Evolutionary conservation across 1,284 basidiomycete species (phyloP), one percentile per base, ranked within the genome.

Genomic region (Tremellales sp.): DNA sequence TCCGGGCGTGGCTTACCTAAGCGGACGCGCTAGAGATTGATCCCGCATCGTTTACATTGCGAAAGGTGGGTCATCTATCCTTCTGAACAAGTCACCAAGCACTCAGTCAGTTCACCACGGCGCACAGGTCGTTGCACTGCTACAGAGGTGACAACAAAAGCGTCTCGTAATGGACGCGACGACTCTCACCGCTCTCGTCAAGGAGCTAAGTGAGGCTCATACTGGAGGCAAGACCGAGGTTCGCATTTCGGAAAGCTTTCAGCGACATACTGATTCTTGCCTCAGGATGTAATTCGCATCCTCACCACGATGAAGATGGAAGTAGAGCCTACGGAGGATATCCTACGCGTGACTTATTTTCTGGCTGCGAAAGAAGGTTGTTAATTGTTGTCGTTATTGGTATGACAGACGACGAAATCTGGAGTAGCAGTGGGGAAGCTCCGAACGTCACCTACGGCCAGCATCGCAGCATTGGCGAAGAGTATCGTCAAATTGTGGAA

Each of bases 401-500:
- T 13, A 25, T 14, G 5, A 10, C 38, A 63, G 61, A 50, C 60
- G 70, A 91, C 88, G 63, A 91, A 88, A 74, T 88, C 87, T 4
- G 93, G 93, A 50, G 77, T 95, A 10, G 87, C 90, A 0, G 87
- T 97, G 3, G 92, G 91, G 41, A 97, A 95, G 75, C 77, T 97
- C 22, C 81, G 93, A 37, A 78, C 79, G 25, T 82, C 91, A 66
- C 71, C 80, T 0, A 77, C 82, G 16, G 85, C 86, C 60, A 78
- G 81, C 18, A 81, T 97, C 3, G 72, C 87, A 3, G 84, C 88
- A 48, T 75, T 90, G 3, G 89, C 94, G 12, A 97, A 97, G 70
- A 90, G 92, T 58, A 78, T 97, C 28, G 93, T 97, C 38, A 88
- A 85, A 73, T 84, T 85, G 67, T 93, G 90, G 90, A 91, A 92